Evolutionary conservation across 2,329 filamentous ascomycete genomes (phyloP), one percentile per base, ranked within the genome.

Genomic region (Aspergillus tanneri): DNA sequence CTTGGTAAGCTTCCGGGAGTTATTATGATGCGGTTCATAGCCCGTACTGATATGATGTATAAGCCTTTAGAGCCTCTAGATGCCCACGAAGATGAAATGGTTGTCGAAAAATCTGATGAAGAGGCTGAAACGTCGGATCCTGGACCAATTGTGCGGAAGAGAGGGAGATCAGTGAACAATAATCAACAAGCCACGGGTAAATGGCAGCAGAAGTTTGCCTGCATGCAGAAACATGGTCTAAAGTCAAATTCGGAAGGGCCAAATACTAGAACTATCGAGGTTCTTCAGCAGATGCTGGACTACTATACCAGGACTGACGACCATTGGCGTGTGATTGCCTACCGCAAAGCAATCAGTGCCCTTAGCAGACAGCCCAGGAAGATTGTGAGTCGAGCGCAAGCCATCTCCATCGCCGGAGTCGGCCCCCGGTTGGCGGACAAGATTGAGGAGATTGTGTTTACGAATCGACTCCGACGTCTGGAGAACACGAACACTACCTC

Each of bases 371-470:
- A 91, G 52, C 64, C 72, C 0, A 63, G 61, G 16, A 85, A 83
- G 62, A 80, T 96, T 49, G 74, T 69, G 3, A 91, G 86, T 0
- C 83, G 80, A 49, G 77, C 83, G 40, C 79, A 95, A 65, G 92
- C 91, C 0, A 71, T 78, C 9, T 67, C 71, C 2, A 76, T 96
- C 1, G 82, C 83, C 1, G 80, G 78, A 49, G 83, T 96, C 27
- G 91, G 91, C 6, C 60, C 75, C 9, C 80, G 88, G 1, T 73
- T 96, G 1, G 90, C 90, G 0, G 76, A 80, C 21, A 96, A 96
- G 67, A 93, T 97, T 54, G 88, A 93, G 60, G 92, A 96, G 64
- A 95, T 96, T 35, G 88, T 83, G 2, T 76, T 77, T 30, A 96
- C 89, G 0, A 80, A 89, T 59, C 76, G 77, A 21, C 78, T 96